Evolutionary conservation across 139 green algal species (phyloP), one percentile per base, ranked within the genome.

Genomic region (Tetraselmis chui): DNA sequence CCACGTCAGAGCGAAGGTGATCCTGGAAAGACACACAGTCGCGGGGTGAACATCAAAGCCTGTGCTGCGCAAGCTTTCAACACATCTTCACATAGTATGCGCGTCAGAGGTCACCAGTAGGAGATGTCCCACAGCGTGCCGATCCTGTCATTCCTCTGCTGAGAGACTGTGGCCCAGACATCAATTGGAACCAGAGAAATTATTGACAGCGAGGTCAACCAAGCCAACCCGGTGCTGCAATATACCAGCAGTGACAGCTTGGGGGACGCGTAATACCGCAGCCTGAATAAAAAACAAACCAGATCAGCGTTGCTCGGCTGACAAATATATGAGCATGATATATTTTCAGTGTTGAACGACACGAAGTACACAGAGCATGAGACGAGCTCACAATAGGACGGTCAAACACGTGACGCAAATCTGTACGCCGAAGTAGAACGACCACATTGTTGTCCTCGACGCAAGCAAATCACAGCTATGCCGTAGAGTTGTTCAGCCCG

Each of bases 131-230:
- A 96, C 81, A 96, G 85, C 0, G 90, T 74, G 23, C 75, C 81
- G 0, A 96, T 84, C 26, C 58, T 30, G 1, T 77, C 76, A 30
- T 84, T 82, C 0, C 79, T 59, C 25, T 84, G 74, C 59, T 85
- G n/a, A 22, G 28, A 23, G n/a, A 90, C 30, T 1, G 91, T 93
- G 25, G 87, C 82, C 80, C 87, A 96, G 0, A 96, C 90, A 80
- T 98, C 94, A 18, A 98, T 83, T 1, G 95, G 95, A 59, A 97
- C 93, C 2, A 97, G 85, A 0, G 93, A 89, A 0, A 98, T 88
- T 18, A 98, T 91, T 0, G 87, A 92, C 76, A 97, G 89, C 30
- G 93, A 92, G 0, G 93, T 95, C 0, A 96, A 84, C 95, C 95
- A 98, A 0, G 89, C 91, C 58, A 94, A 92, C 0, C 81, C 88